Conservation (phyloP, 140 eudicot species). For the Senecio squalidus region DNA sequence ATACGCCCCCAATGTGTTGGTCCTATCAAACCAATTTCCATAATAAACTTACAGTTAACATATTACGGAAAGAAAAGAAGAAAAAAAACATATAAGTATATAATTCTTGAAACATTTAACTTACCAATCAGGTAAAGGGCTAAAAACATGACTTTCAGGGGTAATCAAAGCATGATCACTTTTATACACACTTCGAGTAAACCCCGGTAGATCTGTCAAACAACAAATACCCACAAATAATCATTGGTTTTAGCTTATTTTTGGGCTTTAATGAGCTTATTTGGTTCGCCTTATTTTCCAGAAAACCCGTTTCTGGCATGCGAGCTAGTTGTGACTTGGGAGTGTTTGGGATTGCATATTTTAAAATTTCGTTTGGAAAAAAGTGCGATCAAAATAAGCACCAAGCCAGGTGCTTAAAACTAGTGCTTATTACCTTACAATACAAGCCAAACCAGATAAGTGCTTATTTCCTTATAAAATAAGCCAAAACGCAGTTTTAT, state of each 20-base stretch:
- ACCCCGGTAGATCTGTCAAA: slow-evolving; percentile 86
- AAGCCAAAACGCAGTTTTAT: no score
- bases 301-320: no score
- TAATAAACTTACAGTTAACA: neutral
- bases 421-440: no score
- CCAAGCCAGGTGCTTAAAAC: no score
- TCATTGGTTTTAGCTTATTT: neutral
- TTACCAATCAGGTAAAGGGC: slow-evolving; percentile 94
- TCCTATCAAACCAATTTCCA: slow-evolving; percentile 38
- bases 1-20: slow-evolving; percentile 75
- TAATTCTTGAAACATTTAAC: slow-evolving; percentile 15
- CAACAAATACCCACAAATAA: slow-evolving; percentile 9
- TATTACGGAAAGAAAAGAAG: neutral
- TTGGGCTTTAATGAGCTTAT: no score
- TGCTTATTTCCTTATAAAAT: no score
- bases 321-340: no score
- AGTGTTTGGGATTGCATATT: no score
- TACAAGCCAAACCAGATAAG: no score
- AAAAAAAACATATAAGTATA: neutral
- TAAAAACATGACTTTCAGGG: slow-evolving; percentile 93
- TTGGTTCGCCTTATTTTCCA: no score
- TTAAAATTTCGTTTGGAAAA: no score
- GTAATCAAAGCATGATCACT: slow-evolving; percentile 93
- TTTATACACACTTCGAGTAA: slow-evolving; percentile 81
- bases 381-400: no score